phyloP scores from a whole-genome alignment of 805 yeast species.

The Starmerella kuoi region DNA sequence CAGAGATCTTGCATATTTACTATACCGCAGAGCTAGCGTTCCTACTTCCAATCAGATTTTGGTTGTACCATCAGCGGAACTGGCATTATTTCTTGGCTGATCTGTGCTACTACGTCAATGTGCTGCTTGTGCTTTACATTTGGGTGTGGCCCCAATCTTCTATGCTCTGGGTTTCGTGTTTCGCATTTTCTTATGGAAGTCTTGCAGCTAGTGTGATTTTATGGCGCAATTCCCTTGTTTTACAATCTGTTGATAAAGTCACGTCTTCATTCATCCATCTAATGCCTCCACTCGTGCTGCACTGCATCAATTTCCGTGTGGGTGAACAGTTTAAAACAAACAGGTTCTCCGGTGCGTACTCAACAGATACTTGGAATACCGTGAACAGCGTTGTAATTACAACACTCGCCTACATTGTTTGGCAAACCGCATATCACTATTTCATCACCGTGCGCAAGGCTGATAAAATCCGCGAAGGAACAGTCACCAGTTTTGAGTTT shows the following conservation, averaged over 20 bases:
- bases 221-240: slow-evolving; percentile 87
- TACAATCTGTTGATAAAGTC: slow-evolving; percentile 84
- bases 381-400: slow-evolving; percentile 63
- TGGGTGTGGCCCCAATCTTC: slow-evolving; percentile 75
- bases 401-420: slow-evolving; percentile 64
- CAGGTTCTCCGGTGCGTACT: slow-evolving; percentile 73
- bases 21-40: slow-evolving; percentile 51
- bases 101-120: slow-evolving; percentile 81
- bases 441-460: slow-evolving; percentile 74
- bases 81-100: slow-evolving; percentile 86
- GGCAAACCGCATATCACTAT: slow-evolving; percentile 87
- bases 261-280: slow-evolving; percentile 85
- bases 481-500: slow-evolving; percentile 77
- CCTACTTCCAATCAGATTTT: slow-evolving; percentile 72
- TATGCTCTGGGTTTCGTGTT: slow-evolving; percentile 66
- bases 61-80: slow-evolving; percentile 65
- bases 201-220: slow-evolving; percentile 86
- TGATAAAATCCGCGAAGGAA: slow-evolving; percentile 72
- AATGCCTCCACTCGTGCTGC: slow-evolving; percentile 78
- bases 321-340: slow-evolving; percentile 36
- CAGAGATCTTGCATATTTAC: slow-evolving; percentile 61
- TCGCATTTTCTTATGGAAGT: slow-evolving; percentile 80
- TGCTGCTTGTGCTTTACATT: slow-evolving; percentile 52
- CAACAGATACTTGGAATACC: slow-evolving; percentile 59
- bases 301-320: slow-evolving; percentile 74